Evolutionary conservation across 345 rosid species (phyloP), one percentile per base, ranked within the genome.

Genomic region (Adansonia digitata): DNA sequence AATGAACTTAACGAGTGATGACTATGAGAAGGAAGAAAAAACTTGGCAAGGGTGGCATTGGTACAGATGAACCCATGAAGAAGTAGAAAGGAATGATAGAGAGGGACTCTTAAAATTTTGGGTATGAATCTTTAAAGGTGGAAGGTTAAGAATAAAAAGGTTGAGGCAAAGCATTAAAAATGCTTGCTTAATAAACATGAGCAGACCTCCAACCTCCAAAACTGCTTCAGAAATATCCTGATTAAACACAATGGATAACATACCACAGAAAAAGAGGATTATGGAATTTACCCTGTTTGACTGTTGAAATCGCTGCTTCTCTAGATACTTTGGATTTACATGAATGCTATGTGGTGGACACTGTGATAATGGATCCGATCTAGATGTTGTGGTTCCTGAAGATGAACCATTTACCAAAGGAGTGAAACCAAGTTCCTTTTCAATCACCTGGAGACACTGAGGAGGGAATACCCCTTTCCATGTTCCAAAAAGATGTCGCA

Each of bases 401-500:
- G 97, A 84, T 60, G 98, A 87, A 77, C 91, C 92, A 83, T 90
- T 94, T 43, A 75, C 79, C 76, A 80, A 72, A 76, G 97, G 69
- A 79, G 85, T 72, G 81, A 96, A 89, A 69, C 94, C 97, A 82
- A 96, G 97, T 69, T 93, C 97, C 84, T 86, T 93, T 87, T 89
- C 98, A 61, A 96, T 96, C 71, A 73, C 60, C 78, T 92, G 97
- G 77, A 93, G 97, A 71, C 88, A 71, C 53, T 82, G 91, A 24
- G 79, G 91, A 79, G 93, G 97, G 78, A 96, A 96, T 70, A 93
- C 97, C 37, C 98, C 97, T 87, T 90, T 96, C 99, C 99, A 96
- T 52, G 99, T 96, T 78, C 98, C 98, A 79, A 93, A 93, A 78
- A 96, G 98, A 87, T 96, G 99, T 18, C 90, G 88, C 99, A 96